Conservation (phyloP, 2,329 filamentous ascomycete species). For the Colletotrichum chrysophilum region DNA sequence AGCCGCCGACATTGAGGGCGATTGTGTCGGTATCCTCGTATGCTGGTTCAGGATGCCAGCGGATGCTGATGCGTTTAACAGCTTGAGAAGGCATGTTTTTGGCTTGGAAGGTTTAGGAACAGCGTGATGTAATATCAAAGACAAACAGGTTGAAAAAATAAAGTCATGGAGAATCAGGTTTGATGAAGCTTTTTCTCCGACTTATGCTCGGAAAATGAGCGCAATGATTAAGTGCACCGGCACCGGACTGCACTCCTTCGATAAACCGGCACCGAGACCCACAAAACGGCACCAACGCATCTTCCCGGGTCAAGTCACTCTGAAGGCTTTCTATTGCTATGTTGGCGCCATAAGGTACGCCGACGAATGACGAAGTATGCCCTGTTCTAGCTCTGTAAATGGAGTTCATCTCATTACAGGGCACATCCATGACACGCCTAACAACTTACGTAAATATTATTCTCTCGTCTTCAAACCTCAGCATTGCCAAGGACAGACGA, state of each 20-base stretch:
- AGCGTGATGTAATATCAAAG: not conserved
- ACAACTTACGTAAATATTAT: not conserved
- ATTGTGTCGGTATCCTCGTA: slow-evolving; percentile 28
- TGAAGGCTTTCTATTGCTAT: not conserved
- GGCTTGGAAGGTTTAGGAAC: not conserved
- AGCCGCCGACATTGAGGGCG: slow-evolving; percentile 29
- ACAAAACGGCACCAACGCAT: not conserved
- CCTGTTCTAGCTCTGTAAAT: not conserved
- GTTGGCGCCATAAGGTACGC: not conserved
- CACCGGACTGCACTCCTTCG: not conserved
- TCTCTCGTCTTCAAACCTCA: not conserved
- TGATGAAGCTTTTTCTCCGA: not conserved
- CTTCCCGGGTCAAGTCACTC: not conserved
- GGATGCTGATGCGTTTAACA: slow-evolving; percentile 27
- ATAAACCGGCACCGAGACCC: not conserved
- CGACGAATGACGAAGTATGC: not conserved
- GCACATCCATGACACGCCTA: not conserved
- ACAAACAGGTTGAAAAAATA: not conserved
- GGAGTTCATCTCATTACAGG: not conserved
- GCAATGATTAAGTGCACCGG: not conserved
- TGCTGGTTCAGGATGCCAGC: slow-evolving; percentile 26
- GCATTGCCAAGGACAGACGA: not conserved
- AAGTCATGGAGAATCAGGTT: not conserved
- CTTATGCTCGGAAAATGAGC: not conserved
- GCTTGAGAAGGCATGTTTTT: slow-evolving; percentile 10